phyloP scores from a whole-genome alignment of 2,329 filamentous ascomycete genomes.

The Geoglossum cookeanum region DNA sequence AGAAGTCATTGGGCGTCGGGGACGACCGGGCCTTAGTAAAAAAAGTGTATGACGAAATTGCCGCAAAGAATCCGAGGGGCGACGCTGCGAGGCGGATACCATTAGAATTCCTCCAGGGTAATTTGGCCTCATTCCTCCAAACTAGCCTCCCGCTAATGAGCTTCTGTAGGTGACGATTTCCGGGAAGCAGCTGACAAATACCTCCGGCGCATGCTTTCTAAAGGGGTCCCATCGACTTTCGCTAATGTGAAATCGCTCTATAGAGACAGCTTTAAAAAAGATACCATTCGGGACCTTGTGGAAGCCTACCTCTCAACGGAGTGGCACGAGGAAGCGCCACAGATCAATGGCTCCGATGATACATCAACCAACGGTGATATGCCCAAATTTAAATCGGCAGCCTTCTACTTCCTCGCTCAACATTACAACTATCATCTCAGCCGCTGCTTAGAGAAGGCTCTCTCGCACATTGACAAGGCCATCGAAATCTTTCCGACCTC shows the following conservation, averaged over 20 bases:
- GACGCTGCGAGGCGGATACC: constrained; percentile 77
- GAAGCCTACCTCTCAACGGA: constrained; percentile 40
- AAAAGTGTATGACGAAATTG: constrained; percentile 65
- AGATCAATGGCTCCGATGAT: constrained; percentile 29
- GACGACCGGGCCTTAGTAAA: constrained; percentile 45
- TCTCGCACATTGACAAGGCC: constrained; percentile 65
- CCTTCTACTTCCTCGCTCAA: constrained; percentile 84
- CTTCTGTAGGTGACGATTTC: constrained; percentile 51
- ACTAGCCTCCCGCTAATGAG: constrained; percentile 8
- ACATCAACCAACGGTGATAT: constrained; percentile 32
- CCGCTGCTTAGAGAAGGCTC: constrained; percentile 64
- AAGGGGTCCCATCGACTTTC: constrained; percentile 89
- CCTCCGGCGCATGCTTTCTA: constrained; percentile 66
- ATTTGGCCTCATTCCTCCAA: constrained; percentile 1
- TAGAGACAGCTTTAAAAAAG: constrained; percentile 54
- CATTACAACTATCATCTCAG: constrained; percentile 90
- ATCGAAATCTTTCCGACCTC: constrained; percentile 61
- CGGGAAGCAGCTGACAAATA: constrained; percentile 59
- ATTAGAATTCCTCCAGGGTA: constrained; percentile 68
- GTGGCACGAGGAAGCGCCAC: constrained; percentile 14
- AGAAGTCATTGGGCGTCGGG: constrained; percentile 46
- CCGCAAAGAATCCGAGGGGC: constrained; percentile 58
- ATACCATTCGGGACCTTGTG: constrained; percentile 55
- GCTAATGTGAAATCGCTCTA: constrained; percentile 93
- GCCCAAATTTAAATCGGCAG: constrained; percentile 53